Conservation (phyloP, 805 yeast genomes). For the Candida ovalis region DNA sequence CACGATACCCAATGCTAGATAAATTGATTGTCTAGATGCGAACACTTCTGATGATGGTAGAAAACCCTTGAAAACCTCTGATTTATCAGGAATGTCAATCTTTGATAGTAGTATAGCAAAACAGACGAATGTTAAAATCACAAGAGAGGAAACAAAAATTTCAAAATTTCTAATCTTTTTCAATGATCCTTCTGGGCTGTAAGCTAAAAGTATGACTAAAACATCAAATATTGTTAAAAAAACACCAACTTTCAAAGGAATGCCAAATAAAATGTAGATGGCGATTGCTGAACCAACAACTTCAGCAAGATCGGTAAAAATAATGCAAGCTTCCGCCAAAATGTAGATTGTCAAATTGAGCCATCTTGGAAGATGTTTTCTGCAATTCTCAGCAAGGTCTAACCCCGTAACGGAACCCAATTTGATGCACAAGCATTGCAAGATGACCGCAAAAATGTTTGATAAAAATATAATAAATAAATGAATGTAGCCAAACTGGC, state of each 20-base stretch:
- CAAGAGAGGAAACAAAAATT: slow-evolving; percentile 65
- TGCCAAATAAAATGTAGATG: slow-evolving; percentile 65
- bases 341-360: slow-evolving; percentile 60
- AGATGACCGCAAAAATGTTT: slow-evolving; percentile 77
- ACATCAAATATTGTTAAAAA: slow-evolving; percentile 79
- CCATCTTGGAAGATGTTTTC: slow-evolving; percentile 64
- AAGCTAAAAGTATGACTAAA: slow-evolving; percentile 69
- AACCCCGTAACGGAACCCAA: slow-evolving; percentile 87
- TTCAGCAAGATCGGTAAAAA: slow-evolving; percentile 91
- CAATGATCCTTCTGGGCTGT: slow-evolving; percentile 73
- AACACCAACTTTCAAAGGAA: slow-evolving; percentile 76
- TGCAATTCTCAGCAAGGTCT: slow-evolving; percentile 82
- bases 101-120: slow-evolving; percentile 66
- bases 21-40: slow-evolving; percentile 61
- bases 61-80: slow-evolving; percentile 59
- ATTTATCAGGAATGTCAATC: slow-evolving; percentile 50
- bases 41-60: slow-evolving; percentile 58
- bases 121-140: slow-evolving; percentile 70
- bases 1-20: slow-evolving; percentile 74
- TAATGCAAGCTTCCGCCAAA: slow-evolving; percentile 80
- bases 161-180: slow-evolving; percentile 75
- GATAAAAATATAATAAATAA: slow-evolving; percentile 70
- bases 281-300: slow-evolving; percentile 93
- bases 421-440: slow-evolving; percentile 81
- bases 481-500: slow-evolving; percentile 68